phyloP scores from a whole-genome alignment of 1,139 yeast genomes.

The Pichia norvegensis region DNA sequence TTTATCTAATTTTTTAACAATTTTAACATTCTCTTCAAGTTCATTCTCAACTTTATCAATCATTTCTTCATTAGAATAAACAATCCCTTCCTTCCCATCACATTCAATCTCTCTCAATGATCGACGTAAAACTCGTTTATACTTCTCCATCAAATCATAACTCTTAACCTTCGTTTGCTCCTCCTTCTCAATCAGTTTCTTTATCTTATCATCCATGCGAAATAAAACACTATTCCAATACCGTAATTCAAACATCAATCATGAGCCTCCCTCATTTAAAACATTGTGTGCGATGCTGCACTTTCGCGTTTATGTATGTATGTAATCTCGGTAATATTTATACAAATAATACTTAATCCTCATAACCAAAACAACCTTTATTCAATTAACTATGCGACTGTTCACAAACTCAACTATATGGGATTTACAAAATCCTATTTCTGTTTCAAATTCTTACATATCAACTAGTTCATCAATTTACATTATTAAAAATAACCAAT shows the following conservation, averaged over 20 bases:
- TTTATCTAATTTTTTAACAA: slow-evolving; percentile 3
- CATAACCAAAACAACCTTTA: too few relatives aligned
- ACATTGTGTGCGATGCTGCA: too few relatives aligned
- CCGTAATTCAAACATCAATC: too few relatives aligned
- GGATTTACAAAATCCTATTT: neutral
- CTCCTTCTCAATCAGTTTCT: slow-evolving; percentile 4
- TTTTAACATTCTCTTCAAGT: slow-evolving; percentile 1
- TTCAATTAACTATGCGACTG: neutral
- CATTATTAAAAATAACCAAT: neutral
- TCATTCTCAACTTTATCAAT: slow-evolving; percentile 9
- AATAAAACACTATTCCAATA: too few relatives aligned
- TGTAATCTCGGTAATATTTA: too few relatives aligned
- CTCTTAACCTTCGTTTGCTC: slow-evolving; percentile 4
- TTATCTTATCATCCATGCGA: slow-evolving; percentile 10
- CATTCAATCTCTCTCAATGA: slow-evolving; percentile 5
- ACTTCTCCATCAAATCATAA: slow-evolving; percentile 8
- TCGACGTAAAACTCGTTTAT: slow-evolving; percentile 7
- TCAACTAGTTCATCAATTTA: neutral
- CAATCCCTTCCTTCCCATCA: slow-evolving; percentile 9
- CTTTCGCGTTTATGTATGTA: too few relatives aligned
- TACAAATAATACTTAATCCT: too few relatives aligned
- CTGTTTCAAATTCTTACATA: neutral
- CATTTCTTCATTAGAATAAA: slow-evolving; percentile 13
- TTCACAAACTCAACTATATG: neutral
- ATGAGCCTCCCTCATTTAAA: too few relatives aligned